Base-by-base conservation (phyloP, 805 yeast genomes). In the Ogataea dorogensis region DNA sequence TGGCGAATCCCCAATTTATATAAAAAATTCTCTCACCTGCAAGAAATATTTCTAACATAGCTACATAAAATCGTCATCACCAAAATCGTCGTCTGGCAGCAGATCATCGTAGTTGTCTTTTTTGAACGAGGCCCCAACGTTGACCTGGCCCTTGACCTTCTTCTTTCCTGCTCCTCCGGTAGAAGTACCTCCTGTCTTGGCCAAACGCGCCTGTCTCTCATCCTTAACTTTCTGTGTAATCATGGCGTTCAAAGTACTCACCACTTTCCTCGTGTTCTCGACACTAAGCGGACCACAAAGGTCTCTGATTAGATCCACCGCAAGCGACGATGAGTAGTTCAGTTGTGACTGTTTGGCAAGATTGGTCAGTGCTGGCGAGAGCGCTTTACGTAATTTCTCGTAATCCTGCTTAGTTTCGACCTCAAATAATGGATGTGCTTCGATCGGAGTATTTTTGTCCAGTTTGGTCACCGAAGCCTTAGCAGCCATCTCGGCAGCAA, bases 81-180 rank as follows among this genome's bases (percentile, higher is more conserved):
- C 86, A 51, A 79, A 77, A 53, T 81, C 86, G 38, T 62, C 71
- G 50, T 70, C 73, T 12, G 45, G 44, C 36, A 50, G 35, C 51
- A 68, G 70, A 39, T 73, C 85, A 47, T 77, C 78, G 24, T 71
- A 70, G 33, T 67, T 68, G 53, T 81, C 87, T 63, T 82, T 81
- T 71, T 81, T 84, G 64, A 72, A 72, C 4, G 64, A 58, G 21
- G 65, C 58, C 31, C 76, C 77, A 34, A 84, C 69, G 59, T 81
- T 82, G 28, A 86, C 82, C 38, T 78, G 73, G 39, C 86, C 82
- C 64, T 84, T 83, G 40, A 87, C 96, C 77, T 89, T 91, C 77
- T 84, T 83, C 75, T 89, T 88, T 64, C 95, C 95, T 24, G 94
- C 93, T 59, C 96, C 96, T 53, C 94, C 94, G 16, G 86, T 76